Base-by-base conservation (phyloP, 2,329 filamentous ascomycete genomes). In the Ophiostoma triangulosporum region DNA sequence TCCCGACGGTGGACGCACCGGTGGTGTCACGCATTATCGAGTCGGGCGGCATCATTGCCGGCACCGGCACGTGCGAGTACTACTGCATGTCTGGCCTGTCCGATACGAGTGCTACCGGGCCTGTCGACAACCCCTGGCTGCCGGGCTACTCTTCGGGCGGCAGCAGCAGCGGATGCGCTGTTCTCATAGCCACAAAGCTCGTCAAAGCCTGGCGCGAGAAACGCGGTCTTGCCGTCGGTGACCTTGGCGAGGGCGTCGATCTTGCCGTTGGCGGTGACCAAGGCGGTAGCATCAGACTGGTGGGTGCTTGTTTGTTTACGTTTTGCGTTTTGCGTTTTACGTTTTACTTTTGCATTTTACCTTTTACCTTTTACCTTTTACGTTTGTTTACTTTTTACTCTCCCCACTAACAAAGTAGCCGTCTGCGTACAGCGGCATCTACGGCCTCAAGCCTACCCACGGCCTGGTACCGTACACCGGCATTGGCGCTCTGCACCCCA, bases 101-200 rank as follows among this genome's bases (percentile, higher is more conserved):
- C 63, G 68, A 86, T 60, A 88, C 84, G 0, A 85, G 82, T 4
- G 86, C 86, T 61, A 86, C 85, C 65, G 88, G 89, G 57, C 80
- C 81, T 2, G 78, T 75, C 0, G 72, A 74, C 22, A 93, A 93
- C 61, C 87, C 87, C 0, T 81, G 86, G 65, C 86, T 89, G 63
- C 64, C 70, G 0, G 65, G 72, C 3, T 91, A 88, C 68, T 91
- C 91, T 64, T 79, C 81, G 3, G 86, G 86, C 48, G 86, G 86
- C 9, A 86, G 81, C 5, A 88, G 85, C 0, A 84, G 84, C 4
- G 86, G 86, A 1, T 81, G 80, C 6, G 86, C 74, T 0, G 67
- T 64, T 0, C 54, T 71, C 6, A 54, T 66, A 15, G 65, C 64
- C 0, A 57, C 69, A 4, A 51, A 53, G 9, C 3, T 31, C 1